Evolutionary conservation across 257 asterid species (phyloP), one percentile per base, ranked within the genome.

Genomic region (Nicotiana tabacum): DNA sequence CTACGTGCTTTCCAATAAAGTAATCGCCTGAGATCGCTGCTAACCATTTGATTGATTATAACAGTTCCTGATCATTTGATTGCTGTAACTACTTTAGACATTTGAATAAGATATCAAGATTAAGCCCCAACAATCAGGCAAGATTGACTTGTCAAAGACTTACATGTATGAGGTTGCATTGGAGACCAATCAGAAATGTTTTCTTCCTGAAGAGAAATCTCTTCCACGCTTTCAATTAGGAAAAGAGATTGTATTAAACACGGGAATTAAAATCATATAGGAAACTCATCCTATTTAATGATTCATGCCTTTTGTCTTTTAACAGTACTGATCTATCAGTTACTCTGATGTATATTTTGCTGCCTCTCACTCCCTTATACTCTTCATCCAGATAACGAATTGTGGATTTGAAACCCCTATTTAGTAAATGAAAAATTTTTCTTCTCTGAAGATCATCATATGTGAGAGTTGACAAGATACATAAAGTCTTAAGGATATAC

Each of bases 151-250:
- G 56, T 70, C 58, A 43, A 69, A 69, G 21, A 70, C 60, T 43
- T 70, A 21, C 78, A 70, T 43, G 58, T 21, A 70, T 11, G 60
- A 43, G 78, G 60, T 72, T 72, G 37, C 60, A 72, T 39, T 72
- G 37, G n/a, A 72, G 61, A 72, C 37, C 61, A 72, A 72, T 72
- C 79, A 72, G 79, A 72, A 70, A 72, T 72, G 79, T 46, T 72
- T 72, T 72, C 37, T 72, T 46, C 60, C 60, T 72, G 79, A 72
- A 72, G 79, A 72, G 79, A 39, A 39, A 70, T 70, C 78, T 70
- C 78, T 70, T 39, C 78, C 58, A 70, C 58, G 39, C 78, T 70
- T 70, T 70, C 78, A 70, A 70, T 70, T 70, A 70, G 78, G 78
- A 70, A 70, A 69, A 69, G 43, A 43, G 78, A 21, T 46, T 72